Evolutionary conservation across 371 early-diverging fungal genomes (phyloP).

Genomic region (Mortierella sp.): DNA sequence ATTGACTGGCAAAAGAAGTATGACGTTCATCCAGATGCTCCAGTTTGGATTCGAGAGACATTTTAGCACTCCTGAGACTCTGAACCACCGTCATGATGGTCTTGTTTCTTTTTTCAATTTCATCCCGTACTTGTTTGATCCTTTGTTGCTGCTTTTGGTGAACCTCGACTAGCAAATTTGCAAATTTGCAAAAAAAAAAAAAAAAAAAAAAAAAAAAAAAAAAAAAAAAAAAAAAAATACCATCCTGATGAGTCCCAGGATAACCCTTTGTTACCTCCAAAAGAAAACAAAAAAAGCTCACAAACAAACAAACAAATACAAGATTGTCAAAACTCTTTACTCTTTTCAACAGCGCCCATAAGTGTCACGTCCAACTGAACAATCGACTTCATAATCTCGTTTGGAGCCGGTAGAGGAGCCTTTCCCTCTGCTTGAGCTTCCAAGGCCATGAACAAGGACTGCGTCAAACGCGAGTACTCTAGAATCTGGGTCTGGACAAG

Average conservation of each 20-base stretch:
- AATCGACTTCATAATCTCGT: conserved; percentile 38
- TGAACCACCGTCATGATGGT: conserved; percentile 43
- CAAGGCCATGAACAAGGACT: conserved; percentile 25
- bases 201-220: not conserved
- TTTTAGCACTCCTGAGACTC: conserved; percentile 27
- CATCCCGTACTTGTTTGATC: conserved; percentile 37
- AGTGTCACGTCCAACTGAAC: conserved; percentile 39
- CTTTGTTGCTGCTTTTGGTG: conserved; percentile 37
- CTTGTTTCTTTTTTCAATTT: conserved; percentile 40
- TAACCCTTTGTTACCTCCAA: not conserved
- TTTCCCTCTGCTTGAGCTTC: conserved; percentile 37
- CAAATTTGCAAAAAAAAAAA: too few species aligned
- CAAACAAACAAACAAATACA: not conserved
- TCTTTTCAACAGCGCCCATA: conserved; percentile 49
- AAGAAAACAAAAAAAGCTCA: not conserved
- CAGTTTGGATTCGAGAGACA: conserved; percentile 23
- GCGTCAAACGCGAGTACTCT: conserved; percentile 46
- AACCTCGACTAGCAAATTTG: conserved; percentile 29
- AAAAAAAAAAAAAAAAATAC: not conserved
- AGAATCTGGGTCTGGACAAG: conserved; percentile 41
- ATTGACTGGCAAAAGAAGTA: conserved; percentile 15
- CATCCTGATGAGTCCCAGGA: not conserved
- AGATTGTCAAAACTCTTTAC: too few species aligned
- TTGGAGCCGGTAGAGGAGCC: conserved; percentile 16
- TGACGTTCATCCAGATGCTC: conserved; percentile 36